Evolutionary conservation across 768 basidiomycete species (phyloP).

Genomic region (Rhodotorula taiwanensis): DNA sequence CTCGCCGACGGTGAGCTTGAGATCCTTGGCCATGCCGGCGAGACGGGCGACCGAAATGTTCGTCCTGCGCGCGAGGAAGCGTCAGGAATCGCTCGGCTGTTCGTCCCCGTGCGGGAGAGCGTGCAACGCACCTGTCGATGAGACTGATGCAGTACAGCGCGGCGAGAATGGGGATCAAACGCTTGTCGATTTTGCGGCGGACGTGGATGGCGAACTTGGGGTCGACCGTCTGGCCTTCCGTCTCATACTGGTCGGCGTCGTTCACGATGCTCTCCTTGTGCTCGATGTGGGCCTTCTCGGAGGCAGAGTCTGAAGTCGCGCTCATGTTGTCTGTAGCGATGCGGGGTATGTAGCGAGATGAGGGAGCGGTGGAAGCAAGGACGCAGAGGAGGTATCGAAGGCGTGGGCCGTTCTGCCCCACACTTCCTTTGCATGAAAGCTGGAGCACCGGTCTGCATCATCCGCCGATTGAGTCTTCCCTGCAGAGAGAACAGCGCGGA

Average conservation of each 20-base stretch:
- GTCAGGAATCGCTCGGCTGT: background rate
- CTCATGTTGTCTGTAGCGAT: background rate
- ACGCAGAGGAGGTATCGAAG: too few species aligned
- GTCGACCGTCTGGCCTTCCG: background rate
- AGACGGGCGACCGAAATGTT: conserved; percentile 33
- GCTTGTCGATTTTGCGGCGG: conserved; percentile 28
- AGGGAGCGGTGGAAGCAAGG: too few species aligned
- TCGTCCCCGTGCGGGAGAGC: background rate
- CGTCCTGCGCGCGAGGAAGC: conserved; percentile 22
- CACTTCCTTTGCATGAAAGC: too few species aligned
- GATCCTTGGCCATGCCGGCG: conserved; percentile 35
- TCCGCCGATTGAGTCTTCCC: too few species aligned
- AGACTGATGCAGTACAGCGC: conserved; percentile 29
- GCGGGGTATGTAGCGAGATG: background rate
- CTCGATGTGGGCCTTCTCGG: conserved; percentile 11
- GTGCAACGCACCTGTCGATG: conserved; percentile 4
- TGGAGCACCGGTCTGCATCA: too few species aligned
- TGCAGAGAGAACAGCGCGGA: too few species aligned
- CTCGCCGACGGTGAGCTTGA: conserved; percentile 40
- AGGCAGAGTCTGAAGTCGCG: background rate
- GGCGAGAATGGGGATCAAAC: conserved; percentile 20
- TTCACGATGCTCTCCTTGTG: conserved; percentile 12
- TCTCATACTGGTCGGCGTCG: background rate
- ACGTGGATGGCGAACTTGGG: background rate
- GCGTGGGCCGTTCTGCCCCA: too few species aligned